Percentiles rank a stretch among this genome's conserved stretches.
These are phyloP conservation scores for Trichoderma sp. DNA, from an alignment of 2,329 filamentous ascomycete species.

Conservation along the genomic window DNA sequence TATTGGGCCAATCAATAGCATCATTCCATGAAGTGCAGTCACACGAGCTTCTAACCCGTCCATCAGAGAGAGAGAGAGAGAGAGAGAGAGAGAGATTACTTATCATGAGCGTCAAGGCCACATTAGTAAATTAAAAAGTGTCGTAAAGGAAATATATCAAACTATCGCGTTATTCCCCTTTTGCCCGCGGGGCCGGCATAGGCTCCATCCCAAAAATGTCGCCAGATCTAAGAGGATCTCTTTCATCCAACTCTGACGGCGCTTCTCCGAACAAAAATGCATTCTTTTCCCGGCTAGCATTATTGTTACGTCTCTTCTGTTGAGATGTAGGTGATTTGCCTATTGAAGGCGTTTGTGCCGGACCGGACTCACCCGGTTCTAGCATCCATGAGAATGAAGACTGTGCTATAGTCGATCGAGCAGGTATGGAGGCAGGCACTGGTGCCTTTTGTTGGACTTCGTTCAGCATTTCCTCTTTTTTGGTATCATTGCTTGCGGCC, in stretches of 20 bases:
- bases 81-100: not conserved
- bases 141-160: not conserved
- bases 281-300: slow-evolving; percentile 51
- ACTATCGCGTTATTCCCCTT: slow-evolving; percentile 20
- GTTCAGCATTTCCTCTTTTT: not conserved
- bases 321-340: slow-evolving; percentile 33
- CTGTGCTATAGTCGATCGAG: slow-evolving; percentile 65
- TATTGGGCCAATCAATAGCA: not conserved
- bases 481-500: not conserved
- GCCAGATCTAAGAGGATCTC: slow-evolving; percentile 39
- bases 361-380: slow-evolving; percentile 47
- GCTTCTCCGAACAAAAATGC: slow-evolving; percentile 60
- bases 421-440: slow-evolving; percentile 47
- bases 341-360: slow-evolving; percentile 25
- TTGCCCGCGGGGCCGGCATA: slow-evolving; percentile 34
- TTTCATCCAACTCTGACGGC: slow-evolving; percentile 35
- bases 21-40: not conserved
- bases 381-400: slow-evolving; percentile 81
- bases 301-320: slow-evolving; percentile 42
- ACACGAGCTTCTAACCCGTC: not conserved
- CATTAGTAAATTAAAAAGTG: not conserved
- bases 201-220: slow-evolving; percentile 57
- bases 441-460: slow-evolving; percentile 16
- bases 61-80: not conserved
- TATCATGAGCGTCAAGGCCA: not conserved